A percentile compares a stretch with the other conserved stretches of the same genome.
These are phyloP conservation scores for Fonsecaea monophora DNA, from an alignment of 2,329 filamentous ascomycete species.

Conservation along the genomic window DNA sequence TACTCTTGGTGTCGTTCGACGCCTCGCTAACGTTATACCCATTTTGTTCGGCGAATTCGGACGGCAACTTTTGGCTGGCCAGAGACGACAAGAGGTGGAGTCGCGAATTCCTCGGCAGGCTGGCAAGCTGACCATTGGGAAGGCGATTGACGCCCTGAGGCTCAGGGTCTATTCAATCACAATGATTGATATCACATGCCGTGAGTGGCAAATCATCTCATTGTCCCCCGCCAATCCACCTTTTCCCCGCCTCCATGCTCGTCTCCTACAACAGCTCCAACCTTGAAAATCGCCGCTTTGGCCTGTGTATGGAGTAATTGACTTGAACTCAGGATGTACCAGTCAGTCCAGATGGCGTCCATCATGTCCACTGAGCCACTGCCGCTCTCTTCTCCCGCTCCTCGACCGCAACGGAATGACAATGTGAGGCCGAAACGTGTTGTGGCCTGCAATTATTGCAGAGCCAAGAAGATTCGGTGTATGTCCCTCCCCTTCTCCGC, in stretches of 20 bases:
- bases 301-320: background rate
- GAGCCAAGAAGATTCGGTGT: conserved; percentile 22
- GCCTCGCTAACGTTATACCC: background rate
- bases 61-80: background rate
- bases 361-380: background rate
- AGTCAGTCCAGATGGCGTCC: background rate
- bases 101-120: background rate
- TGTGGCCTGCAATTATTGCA: conserved; percentile 12
- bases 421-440: background rate
- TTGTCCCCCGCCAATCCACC: background rate
- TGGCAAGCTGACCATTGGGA: too few relatives aligned
- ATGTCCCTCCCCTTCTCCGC: background rate
- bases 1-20: background rate
- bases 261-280: background rate
- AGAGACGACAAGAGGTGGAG: background rate
- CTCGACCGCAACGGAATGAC: background rate
- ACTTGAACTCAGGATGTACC: too few relatives aligned
- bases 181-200: too few relatives aligned
- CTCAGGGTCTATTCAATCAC: background rate
- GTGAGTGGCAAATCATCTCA: too few relatives aligned
- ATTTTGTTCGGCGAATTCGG: background rate
- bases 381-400: background rate
- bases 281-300: background rate
- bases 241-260: background rate
- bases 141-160: too few relatives aligned